These are phyloP conservation scores for Salix exigua DNA, from an alignment of 345 rosid species.

Conservation along the genomic window DNA sequence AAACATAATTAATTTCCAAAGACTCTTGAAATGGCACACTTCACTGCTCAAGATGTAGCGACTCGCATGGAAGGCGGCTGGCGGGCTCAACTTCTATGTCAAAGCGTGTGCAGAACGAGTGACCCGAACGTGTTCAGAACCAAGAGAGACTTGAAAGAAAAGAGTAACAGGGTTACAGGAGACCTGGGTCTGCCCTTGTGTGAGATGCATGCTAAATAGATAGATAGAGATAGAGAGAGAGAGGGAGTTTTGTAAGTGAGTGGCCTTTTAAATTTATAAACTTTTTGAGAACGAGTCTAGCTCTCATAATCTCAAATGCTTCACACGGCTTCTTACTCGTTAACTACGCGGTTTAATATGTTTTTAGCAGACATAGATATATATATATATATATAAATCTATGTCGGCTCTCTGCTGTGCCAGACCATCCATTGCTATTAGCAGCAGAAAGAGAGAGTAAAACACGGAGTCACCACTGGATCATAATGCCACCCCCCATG, in stretches of 20 bases:
- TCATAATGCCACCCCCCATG: not conserved
- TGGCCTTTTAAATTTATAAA: no score
- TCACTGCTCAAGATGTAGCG: no score
- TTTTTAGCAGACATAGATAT: no score
- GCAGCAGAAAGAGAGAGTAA: accelerated
- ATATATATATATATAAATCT: not conserved
- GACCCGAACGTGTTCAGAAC: not conserved
- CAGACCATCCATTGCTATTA: not conserved
- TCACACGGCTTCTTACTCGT: not conserved
- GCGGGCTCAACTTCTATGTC: not conserved
- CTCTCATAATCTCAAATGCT: not conserved
- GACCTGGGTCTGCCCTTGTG: no score
- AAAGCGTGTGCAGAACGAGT: not conserved
- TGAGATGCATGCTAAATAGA: not conserved
- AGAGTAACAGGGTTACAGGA: not conserved
- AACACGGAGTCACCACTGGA: not conserved
- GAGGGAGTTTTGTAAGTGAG: not conserved
- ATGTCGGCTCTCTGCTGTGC: not conserved
- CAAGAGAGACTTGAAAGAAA: not conserved
- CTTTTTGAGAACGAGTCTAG: not conserved
- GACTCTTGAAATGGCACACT: no score
- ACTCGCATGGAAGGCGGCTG: not conserved
- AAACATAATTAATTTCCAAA: no score
- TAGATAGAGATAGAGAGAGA: no score
- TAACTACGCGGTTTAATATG: not conserved